A percentile compares a stretch with the other conserved stretches of the same genome.
Conservation (phyloP, 257 asterid genomes). For the Solanum ossicruentum region DNA sequence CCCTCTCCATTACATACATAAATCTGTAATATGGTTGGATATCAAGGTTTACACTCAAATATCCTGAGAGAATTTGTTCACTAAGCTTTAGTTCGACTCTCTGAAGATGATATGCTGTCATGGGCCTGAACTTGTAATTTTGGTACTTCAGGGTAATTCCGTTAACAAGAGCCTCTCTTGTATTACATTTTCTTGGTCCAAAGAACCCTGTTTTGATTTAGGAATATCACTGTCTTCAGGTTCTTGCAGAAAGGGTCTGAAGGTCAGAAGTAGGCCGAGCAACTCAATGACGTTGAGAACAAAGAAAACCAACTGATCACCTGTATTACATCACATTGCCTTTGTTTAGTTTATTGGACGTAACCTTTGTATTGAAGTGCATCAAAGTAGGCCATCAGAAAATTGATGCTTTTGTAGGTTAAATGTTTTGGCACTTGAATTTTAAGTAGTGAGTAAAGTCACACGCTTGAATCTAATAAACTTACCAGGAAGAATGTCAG, state of each 20-base stretch:
- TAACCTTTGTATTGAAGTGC: background rate
- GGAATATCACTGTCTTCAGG: conserved; percentile 1
- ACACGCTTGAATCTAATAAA: background rate
- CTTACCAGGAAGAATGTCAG: conserved; percentile 54
- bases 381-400: background rate
- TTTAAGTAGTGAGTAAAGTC: background rate
- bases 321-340: conserved; percentile 21
- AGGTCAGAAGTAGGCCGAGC: conserved; percentile 41
- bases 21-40: background rate
- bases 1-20: background rate
- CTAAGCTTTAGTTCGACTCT: background rate
- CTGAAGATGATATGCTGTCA: background rate
- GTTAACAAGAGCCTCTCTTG: background rate
- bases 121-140: background rate
- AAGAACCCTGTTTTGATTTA: background rate
- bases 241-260: conserved; percentile 36
- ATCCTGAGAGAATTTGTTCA: background rate
- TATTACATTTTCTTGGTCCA: background rate
- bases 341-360: background rate
- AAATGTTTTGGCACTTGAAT: background rate
- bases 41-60: background rate
- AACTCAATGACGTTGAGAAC: conserved; percentile 39
- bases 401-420: background rate
- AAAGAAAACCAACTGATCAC: conserved; percentile 63
- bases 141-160: background rate